Evolutionary conservation across 2,329 filamentous ascomycete genomes (phyloP), one percentile per base, ranked within the genome.

Genomic region (Trichoderma afroharzianum): DNA sequence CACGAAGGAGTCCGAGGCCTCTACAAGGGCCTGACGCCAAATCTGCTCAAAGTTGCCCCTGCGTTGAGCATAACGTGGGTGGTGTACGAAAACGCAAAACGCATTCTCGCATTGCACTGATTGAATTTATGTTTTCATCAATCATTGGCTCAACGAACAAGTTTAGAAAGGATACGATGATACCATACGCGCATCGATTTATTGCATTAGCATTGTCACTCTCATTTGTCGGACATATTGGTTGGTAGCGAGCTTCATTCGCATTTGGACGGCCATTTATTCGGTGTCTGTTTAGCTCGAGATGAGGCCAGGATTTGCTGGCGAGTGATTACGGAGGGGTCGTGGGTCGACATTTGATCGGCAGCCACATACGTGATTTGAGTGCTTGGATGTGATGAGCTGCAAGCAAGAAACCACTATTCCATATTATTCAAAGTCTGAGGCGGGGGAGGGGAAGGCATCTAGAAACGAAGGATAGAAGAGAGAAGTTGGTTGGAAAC

Each of bases 61-160:
- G 94, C 96, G 33, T 91, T 99, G 68, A 97, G 94, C 77, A 98
- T 99, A 80, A 95, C 94, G 69, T 97, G 96, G 86, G 90, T 97
- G 77, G 92, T 96, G 73, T 97, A 97, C 79, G 94, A 97, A 83
- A 96, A 96, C 79, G 90, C 93, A 70, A 97, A 97, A 85, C 88
- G 87, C 76, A 80, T 92, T 39, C 85, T 97, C 75, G 81, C 84
- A 15, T 78, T 90, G 76, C 84, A 86, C 74, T 81, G 73, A 75
- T 67, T 55, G 30, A 64, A 64, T 39, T 12, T 18, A 15, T 62
- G 7, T 39, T 18, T 62, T 18, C 14, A 62, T 62, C 64, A 59
- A 58, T 58, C 64, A 68, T 21, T 18, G 55, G 24, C 26, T 47
- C 21, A 58, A n/a, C 28, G 28, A 39, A 55, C 21, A 47, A 36